These are phyloP conservation scores for Zygosaccharomyces kombuchaensis DNA, from an alignment of 805 yeast species.

Conservation along the genomic window DNA sequence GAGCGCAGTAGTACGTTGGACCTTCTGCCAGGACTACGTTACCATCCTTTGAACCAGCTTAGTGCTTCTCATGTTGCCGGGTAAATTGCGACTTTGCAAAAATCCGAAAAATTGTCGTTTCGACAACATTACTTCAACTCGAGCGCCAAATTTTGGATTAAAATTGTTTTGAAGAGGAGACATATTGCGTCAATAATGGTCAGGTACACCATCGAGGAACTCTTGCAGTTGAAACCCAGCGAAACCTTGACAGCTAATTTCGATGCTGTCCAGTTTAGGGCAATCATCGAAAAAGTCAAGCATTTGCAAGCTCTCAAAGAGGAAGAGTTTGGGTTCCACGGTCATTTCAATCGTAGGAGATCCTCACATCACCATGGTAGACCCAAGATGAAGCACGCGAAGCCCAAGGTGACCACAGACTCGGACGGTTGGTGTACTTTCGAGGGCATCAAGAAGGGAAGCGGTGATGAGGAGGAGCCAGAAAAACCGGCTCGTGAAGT, in stretches of 20 bases:
- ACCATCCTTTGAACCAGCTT: neutral
- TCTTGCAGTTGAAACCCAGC: conserved; percentile 51
- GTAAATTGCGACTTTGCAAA: neutral
- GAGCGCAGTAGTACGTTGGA: neutral
- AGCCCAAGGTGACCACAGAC: conserved; percentile 50
- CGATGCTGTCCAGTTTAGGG: conserved; percentile 60
- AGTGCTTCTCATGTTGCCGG: neutral
- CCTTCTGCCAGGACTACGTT: neutral
- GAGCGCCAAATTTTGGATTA: neutral
- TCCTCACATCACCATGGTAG: conserved; percentile 47
- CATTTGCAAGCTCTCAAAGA: conserved; percentile 39
- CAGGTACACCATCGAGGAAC: conserved; percentile 68
- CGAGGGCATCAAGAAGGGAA: conserved; percentile 39
- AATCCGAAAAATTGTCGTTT: neutral
- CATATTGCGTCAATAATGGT: conserved; percentile 35
- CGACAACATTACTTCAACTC: neutral
- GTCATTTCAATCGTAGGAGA: conserved; percentile 57
- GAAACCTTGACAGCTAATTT: conserved; percentile 59
- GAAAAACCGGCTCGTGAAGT: conserved; percentile 38
- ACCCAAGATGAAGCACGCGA: conserved; percentile 57
- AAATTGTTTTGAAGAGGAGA: neutral
- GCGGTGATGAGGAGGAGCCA: conserved; percentile 40
- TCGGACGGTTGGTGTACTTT: conserved; percentile 83
- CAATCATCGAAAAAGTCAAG: conserved; percentile 62
- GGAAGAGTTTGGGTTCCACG: conserved; percentile 33